A percentile compares a stretch with the other conserved stretches of the same genome.
These are phyloP conservation scores for Artomyces pyxidatus DNA, from an alignment of 768 basidiomycete species.

Conservation along the genomic window DNA sequence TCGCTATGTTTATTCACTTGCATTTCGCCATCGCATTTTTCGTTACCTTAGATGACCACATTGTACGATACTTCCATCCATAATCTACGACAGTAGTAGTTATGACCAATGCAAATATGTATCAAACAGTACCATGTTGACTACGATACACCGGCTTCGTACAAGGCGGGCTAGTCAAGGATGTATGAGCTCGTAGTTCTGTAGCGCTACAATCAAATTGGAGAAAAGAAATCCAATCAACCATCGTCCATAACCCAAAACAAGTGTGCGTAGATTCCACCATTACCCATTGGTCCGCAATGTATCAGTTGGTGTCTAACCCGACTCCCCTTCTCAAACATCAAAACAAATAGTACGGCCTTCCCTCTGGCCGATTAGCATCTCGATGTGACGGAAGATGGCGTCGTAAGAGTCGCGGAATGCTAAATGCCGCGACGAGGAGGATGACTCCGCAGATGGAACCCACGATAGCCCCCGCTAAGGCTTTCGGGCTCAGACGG, in stretches of 20 bases:
- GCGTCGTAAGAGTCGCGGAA: slow-evolving; percentile 18
- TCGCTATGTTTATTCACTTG: slow-evolving; percentile 19
- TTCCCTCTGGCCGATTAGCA: slow-evolving; percentile 13
- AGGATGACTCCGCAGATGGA: slow-evolving; percentile 16
- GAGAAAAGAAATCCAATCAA: background rate
- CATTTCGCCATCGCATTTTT: slow-evolving; percentile 8
- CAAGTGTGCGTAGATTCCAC: background rate
- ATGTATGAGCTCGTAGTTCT: no score
- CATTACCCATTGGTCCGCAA: no score
- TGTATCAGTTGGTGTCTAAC: no score
- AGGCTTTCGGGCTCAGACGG: slow-evolving; percentile 13
- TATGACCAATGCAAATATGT: slow-evolving; percentile 4
- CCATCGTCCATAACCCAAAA: slow-evolving; percentile 1
- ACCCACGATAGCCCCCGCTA: slow-evolving; percentile 23
- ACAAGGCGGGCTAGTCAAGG: no score
- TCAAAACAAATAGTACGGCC: slow-evolving; percentile 16
- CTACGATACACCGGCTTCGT: no score
- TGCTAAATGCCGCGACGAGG: slow-evolving; percentile 19
- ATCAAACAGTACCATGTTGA: slow-evolving; percentile 5
- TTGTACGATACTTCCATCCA: slow-evolving; percentile 14
- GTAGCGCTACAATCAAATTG: no score
- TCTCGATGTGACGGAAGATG: slow-evolving; percentile 9
- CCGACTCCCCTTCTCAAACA: no score
- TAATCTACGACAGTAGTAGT: slow-evolving; percentile 14
- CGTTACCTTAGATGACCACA: slow-evolving; percentile 4